phyloP scores from a whole-genome alignment of 768 basidiomycete species.

The Auricularia cornea region DNA sequence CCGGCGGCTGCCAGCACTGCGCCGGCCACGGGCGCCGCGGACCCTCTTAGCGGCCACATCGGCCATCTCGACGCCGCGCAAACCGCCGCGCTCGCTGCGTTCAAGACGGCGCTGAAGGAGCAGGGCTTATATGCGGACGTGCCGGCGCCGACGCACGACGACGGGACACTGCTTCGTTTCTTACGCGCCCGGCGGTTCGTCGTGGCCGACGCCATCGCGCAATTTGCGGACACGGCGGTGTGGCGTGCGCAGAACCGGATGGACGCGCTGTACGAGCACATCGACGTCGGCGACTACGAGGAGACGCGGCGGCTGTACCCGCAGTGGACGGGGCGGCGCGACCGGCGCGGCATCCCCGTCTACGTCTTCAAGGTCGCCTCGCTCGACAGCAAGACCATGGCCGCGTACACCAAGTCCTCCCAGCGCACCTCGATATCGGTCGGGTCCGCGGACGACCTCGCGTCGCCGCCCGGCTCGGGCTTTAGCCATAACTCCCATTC shows the following conservation, averaged over 20 bases:
- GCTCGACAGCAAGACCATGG: background rate
- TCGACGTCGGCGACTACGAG: background rate
- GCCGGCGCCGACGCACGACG: constrained; percentile 1
- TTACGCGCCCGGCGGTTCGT: background rate
- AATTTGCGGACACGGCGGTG: background rate
- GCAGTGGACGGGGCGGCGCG: background rate
- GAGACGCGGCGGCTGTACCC: background rate
- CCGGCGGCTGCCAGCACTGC: too few relatives aligned
- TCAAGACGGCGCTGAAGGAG: background rate
- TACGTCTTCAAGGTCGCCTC: background rate
- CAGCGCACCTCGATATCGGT: background rate
- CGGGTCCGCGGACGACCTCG: background rate
- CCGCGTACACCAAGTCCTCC: background rate
- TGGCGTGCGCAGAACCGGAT: background rate
- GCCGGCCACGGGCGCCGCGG: background rate
- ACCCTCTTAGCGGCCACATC: background rate
- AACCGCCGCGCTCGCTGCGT: background rate
- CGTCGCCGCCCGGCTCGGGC: too few relatives aligned
- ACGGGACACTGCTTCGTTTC: background rate
- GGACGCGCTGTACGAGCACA: background rate
- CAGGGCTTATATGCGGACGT: background rate
- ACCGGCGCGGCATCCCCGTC: background rate
- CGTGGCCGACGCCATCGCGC: background rate
- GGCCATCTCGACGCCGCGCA: background rate
- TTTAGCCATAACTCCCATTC: too few relatives aligned